Evolutionary conservation across 441 rosid genomes (phyloP), one percentile per base, ranked within the genome.

Genomic region (Bocquillonia castaneifolia): DNA sequence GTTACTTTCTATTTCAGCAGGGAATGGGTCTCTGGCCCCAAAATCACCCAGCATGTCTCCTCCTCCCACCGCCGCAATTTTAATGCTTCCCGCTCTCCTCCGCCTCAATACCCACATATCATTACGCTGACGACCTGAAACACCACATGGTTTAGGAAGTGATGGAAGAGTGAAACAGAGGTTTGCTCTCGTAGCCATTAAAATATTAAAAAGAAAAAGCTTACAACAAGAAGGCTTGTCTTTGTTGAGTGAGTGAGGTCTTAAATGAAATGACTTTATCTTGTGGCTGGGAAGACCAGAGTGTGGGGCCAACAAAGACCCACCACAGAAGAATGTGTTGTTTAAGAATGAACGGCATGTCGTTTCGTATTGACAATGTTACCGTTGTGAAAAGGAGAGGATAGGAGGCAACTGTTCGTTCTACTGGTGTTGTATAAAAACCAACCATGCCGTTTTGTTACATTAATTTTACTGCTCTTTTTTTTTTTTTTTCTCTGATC

Each of bases 1-100:
- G 1, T 72, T 69, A 54, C 97, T 93, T 42, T 85, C 97, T 58
- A 93, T 7, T 76, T 93, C 98, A 47, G 75, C 88, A 29, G 98
- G 94, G 61, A 87, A 90, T 5, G 96, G 98, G 82, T 90, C 97
- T 42, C 97, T 81, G 13, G 88, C 94, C 15, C 98, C 97, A 48
- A 88, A 90, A 68, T 93, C 98, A 2, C 96, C 97, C 53, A 85
- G 59, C 59, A 66, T 7, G 73, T 87, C 96, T 44, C 54, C 96
- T 44, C 54, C 87, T 65, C 74, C 88, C 68, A 17, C 2, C 12
- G 86, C 85, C 26, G 59, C 69, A 52, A 50, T 78, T 64, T 73
- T 72, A 60, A 77, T 28, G 55, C 37, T 17, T 14, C 45, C 34
- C 29, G 37, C 64, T 57, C 59, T 59, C 52, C 40, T 63, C 62